Conservation (phyloP, 2,329 filamentous ascomycete species). For the Nigrograna mackinnonii region DNA sequence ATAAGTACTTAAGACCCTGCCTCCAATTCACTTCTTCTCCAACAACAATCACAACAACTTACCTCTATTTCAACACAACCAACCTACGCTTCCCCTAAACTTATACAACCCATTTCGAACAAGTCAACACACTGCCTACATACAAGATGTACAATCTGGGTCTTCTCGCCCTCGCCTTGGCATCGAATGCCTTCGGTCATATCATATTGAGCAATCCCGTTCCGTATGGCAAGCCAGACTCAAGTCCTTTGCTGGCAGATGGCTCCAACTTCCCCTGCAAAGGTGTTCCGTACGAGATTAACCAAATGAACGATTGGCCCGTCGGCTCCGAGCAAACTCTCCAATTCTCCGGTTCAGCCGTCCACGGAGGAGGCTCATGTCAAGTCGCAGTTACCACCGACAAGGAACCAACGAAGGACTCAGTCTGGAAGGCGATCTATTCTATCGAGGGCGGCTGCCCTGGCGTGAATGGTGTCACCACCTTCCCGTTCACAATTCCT, state of each 20-base stretch:
- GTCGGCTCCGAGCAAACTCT: slow-evolving; percentile 67
- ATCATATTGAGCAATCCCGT: slow-evolving; percentile 72
- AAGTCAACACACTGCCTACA: no score
- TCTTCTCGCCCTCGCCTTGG: slow-evolving; percentile 46
- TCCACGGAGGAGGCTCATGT: slow-evolving; percentile 89
- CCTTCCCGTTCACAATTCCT: slow-evolving; percentile 75
- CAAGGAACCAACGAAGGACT: slow-evolving; percentile 65
- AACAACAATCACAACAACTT: no score
- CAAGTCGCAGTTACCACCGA: slow-evolving; percentile 84
- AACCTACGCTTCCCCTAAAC: no score
- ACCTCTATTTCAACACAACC: no score
- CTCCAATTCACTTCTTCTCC: not conserved
- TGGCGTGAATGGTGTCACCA: slow-evolving; percentile 42
- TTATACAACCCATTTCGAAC: no score
- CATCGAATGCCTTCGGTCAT: slow-evolving; percentile 67
- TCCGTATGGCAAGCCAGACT: slow-evolving; percentile 62
- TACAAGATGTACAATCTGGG: slow-evolving; percentile 13
- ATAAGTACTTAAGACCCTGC: no score
- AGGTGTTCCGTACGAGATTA: slow-evolving; percentile 43
- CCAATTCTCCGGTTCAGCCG: slow-evolving; percentile 71
- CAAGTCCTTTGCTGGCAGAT: slow-evolving; percentile 61
- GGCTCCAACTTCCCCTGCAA: slow-evolving; percentile 86
- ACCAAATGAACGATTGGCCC: slow-evolving; percentile 61
- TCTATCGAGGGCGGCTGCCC: slow-evolving; percentile 87
- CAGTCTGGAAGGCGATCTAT: slow-evolving; percentile 85